These are phyloP conservation scores for Epichloe uncinata DNA, from an alignment of 2,329 filamentous ascomycete species.

Conservation along the genomic window DNA sequence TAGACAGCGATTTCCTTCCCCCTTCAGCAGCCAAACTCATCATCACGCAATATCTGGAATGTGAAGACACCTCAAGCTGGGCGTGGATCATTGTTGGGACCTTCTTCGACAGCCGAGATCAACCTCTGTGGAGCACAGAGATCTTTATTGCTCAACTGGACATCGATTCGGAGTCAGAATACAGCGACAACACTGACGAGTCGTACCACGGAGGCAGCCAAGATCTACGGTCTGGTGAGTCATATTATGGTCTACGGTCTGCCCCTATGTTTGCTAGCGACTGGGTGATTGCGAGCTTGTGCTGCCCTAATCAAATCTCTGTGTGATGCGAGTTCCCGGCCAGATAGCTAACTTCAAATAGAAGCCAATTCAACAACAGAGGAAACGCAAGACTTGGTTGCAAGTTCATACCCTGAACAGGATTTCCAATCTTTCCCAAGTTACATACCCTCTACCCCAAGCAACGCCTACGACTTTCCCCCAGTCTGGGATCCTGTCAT, in stretches of 20 bases:
- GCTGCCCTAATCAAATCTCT: not conserved
- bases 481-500: constrained; percentile 17
- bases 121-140: constrained; percentile 32
- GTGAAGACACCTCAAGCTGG: constrained; percentile 23
- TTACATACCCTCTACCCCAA: not conserved
- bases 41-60: constrained; percentile 28
- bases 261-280: constrained; percentile 4
- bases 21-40: constrained; percentile 31
- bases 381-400: not conserved
- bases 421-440: not conserved
- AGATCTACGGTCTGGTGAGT: constrained; percentile 5
- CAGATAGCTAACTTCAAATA: constrained; percentile 1
- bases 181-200: constrained; percentile 8
- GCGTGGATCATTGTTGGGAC: constrained; percentile 33
- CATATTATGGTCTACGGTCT: not conserved
- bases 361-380: not conserved
- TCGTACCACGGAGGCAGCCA: constrained; percentile 1
- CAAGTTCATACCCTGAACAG: not conserved
- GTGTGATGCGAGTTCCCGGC: not conserved
- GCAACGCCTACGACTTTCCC: constrained; percentile 6
- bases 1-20: constrained; percentile 23
- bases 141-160: constrained; percentile 24
- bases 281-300: not conserved
- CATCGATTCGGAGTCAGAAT: constrained; percentile 13
- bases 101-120: constrained; percentile 30